Evolutionary conservation across 2,329 filamentous ascomycete species (phyloP), one percentile per base, ranked within the genome.

Genomic region (Epichloe gansuensis): DNA sequence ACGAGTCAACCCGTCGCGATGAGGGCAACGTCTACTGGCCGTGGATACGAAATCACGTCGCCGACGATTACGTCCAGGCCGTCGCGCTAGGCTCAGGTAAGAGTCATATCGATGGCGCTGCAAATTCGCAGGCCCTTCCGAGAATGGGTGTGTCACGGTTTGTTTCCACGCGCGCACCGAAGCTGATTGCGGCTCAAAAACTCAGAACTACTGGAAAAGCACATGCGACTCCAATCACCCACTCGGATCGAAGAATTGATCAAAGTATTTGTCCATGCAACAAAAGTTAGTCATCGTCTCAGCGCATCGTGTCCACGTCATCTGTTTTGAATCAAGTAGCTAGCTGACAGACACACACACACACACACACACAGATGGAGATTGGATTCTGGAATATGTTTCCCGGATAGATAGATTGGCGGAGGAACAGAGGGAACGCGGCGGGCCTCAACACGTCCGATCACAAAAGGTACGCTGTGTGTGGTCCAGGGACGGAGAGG

Each of bases 11-110:
- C 38, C 73, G 73, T 56, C 75, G 75, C 41, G 74, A 28, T 11
- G 52, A 85, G 12, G 80, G 74, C 0, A 94, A 91, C 65, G 75
- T 71, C 17, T 97, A 95, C 71, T 93, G 86, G 85, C 78, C 82
- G 46, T 97, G 91, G 91, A 88, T 97, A 58, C 76, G 91, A 64
- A 94, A 88, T 62, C 97, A 96, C 63, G 80, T 86, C 15, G 86
- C 83, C 2, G 83, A 88, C 1, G 87, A 93, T 64, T 96, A 95
- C 59, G 70, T 75, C 0, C 75, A 82, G 56, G 87, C 88, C 5
- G 86, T 94, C 51, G 74, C 73, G 57, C 75, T 81, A 3, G 88
- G 88, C 23, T 81, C 77, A 52, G 81, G 86, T 88, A 71, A 67
- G 77, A 17, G 39, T 28, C 28, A 17, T 31, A 2, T n/a, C 3